Evolutionary conservation across 148 eudicot species (phyloP).

Genomic region (Vaccinium corymbosum): DNA sequence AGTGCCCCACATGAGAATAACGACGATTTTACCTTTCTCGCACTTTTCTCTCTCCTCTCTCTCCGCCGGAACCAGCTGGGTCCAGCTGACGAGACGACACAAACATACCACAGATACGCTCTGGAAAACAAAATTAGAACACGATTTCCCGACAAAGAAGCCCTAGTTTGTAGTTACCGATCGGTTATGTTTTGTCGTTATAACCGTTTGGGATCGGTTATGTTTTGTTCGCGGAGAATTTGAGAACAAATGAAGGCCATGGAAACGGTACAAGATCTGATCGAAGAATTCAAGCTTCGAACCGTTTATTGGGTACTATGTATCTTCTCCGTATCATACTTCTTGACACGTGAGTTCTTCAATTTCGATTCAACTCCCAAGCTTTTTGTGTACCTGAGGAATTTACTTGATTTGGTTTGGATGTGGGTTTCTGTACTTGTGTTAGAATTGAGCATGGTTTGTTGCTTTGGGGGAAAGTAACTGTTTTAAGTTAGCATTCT

Average conservation of each 20-base stretch:
- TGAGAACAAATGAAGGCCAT: slow-evolving; percentile 37
- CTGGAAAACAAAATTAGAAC: background rate
- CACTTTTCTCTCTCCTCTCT: background rate
- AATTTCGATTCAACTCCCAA: background rate
- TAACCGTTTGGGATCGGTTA: background rate
- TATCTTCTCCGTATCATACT: slow-evolving; percentile 68
- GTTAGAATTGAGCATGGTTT: background rate
- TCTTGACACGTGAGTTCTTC: slow-evolving; percentile 70
- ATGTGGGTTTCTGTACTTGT: background rate
- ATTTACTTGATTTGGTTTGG: background rate
- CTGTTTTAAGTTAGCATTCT: background rate
- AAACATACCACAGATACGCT: background rate
- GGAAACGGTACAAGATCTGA: slow-evolving; percentile 72
- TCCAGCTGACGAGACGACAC: background rate
- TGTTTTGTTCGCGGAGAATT: background rate
- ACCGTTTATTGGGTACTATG: slow-evolving; percentile 77
- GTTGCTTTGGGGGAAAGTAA: background rate
- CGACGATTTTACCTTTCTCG: background rate
- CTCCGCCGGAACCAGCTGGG: background rate
- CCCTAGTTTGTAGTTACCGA: slow-evolving; percentile 6
- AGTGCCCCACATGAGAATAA: background rate
- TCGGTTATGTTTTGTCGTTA: background rate
- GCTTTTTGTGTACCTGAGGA: background rate
- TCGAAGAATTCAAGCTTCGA: slow-evolving; percentile 90
- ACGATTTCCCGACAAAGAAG: background rate